A percentile compares a stretch with the other conserved stretches of the same genome.
Evolutionary conservation across 805 yeast genomes (phyloP).

Genomic region (Cyberlindnera japonica): DNA sequence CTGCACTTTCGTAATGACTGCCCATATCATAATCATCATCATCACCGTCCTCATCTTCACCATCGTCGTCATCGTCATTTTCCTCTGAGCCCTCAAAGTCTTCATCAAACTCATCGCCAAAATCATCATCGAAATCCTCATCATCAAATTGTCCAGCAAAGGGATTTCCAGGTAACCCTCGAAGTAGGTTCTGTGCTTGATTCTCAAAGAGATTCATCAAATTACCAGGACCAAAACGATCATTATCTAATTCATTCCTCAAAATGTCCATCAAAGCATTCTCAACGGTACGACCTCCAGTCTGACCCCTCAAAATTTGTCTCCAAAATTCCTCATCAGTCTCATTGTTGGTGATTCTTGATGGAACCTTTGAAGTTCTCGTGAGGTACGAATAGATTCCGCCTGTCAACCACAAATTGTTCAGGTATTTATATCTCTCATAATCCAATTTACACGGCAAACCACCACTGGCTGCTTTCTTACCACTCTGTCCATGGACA

Average conservation of each 20-base stretch:
- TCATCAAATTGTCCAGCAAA: neutral
- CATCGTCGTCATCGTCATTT: neutral
- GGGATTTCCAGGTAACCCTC: neutral
- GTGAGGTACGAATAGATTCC: conserved; percentile 49
- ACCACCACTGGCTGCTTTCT: conserved; percentile 50
- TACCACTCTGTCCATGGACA: conserved; percentile 70
- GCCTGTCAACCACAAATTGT: conserved; percentile 58
- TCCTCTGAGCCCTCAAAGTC: neutral
- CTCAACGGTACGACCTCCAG: neutral
- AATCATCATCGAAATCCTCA: neutral
- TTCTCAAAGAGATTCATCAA: neutral
- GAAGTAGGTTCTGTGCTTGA: neutral
- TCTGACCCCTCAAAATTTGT: neutral
- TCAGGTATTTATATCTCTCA: conserved; percentile 53
- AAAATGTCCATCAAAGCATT: neutral
- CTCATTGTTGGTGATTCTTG: neutral
- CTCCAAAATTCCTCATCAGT: neutral
- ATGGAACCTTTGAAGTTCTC: conserved; percentile 21
- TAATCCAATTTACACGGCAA: conserved; percentile 50
- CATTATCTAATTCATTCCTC: neutral
- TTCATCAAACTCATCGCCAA: conserved; percentile 5
- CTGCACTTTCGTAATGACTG: too few species aligned
- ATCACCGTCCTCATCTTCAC: neutral
- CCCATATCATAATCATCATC: too few species aligned
- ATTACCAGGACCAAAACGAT: neutral